Percentiles rank a stretch among this genome's conserved stretches.
phyloP scores from a whole-genome alignment of 2,329 filamentous ascomycete species.

The Fusarium sp. region DNA sequence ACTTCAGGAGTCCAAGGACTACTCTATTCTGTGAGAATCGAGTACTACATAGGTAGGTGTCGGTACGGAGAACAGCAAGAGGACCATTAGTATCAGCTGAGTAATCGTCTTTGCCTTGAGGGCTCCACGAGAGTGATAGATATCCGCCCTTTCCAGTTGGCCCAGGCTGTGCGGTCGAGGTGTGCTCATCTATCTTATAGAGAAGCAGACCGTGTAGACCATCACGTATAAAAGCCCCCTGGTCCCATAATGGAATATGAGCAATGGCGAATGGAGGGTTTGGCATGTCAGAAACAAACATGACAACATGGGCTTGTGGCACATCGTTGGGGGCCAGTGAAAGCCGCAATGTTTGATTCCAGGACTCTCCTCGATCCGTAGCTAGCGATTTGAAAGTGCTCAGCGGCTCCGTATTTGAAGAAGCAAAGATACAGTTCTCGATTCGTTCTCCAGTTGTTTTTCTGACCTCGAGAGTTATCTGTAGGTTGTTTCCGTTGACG shows the following conservation, averaged over 20 bases:
- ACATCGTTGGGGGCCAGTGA: conserved; percentile 84
- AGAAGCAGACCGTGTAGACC: conserved; percentile 83
- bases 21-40: conserved; percentile 92
- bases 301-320: conserved; percentile 82
- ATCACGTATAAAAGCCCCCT: conserved; percentile 88
- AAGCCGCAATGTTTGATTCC: conserved; percentile 89
- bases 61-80: conserved; percentile 80
- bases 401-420: conserved; percentile 80
- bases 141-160: conserved; percentile 84
- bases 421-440: conserved; percentile 86
- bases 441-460: conserved; percentile 82
- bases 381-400: conserved; percentile 92
- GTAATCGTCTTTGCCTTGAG: conserved; percentile 72
- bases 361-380: conserved; percentile 80
- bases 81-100: conserved; percentile 82
- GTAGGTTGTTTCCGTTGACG: conserved; percentile 77
- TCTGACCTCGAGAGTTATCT: conserved; percentile 90
- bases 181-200: conserved; percentile 93
- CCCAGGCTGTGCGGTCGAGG: conserved; percentile 72
- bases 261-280: conserved; percentile 90
- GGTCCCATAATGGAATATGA: conserved; percentile 94
- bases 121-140: conserved; percentile 82
- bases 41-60: conserved; percentile 93
- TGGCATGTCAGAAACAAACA: conserved; percentile 89
- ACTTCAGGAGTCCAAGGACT: conserved; percentile 84